phyloP scores from a whole-genome alignment of 2,329 filamentous ascomycete species.

The Emydomyces testavorans region DNA sequence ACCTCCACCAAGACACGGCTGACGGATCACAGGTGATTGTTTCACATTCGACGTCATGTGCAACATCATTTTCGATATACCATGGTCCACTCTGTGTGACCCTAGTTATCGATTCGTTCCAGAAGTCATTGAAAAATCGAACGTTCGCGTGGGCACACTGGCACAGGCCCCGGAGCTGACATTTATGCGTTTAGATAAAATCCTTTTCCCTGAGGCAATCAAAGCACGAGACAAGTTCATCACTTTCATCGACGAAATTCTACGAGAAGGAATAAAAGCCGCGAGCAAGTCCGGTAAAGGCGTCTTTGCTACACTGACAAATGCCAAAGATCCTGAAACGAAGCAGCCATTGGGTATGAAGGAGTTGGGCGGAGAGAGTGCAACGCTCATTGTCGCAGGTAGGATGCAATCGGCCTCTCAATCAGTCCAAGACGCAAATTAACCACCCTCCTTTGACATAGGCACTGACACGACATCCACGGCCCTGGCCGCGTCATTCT shows the following conservation, averaged over 20 bases:
- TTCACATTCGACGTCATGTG: constrained; percentile 35
- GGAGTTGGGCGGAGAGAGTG: constrained; percentile 1
- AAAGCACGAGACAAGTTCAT: constrained; percentile 2
- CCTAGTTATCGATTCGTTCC: not conserved
- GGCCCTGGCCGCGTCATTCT: constrained; percentile 27
- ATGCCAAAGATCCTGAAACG: constrained; percentile 5
- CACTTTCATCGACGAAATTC: not conserved
- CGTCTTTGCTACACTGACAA: not conserved
- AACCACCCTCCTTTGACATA: not conserved
- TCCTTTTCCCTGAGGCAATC: not conserved
- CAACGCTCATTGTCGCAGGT: constrained; percentile 23
- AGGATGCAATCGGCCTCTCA: constrained; percentile 38
- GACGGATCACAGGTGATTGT: constrained; percentile 20
- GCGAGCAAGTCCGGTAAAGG: not conserved
- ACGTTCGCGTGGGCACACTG: not conserved
- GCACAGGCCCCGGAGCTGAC: not conserved
- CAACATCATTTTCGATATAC: not conserved
- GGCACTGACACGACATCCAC: constrained; percentile 35
- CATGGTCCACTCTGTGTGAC: not conserved
- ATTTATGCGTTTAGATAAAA: not conserved
- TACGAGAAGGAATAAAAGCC: not conserved
- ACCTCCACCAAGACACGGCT: not conserved
- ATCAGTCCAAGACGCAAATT: not conserved
- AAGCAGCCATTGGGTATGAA: constrained; percentile 14
- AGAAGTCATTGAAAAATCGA: constrained; percentile 1